Evolutionary conservation across 1,139 yeast species (phyloP).

Genomic region (Pneumocystis canis): DNA sequence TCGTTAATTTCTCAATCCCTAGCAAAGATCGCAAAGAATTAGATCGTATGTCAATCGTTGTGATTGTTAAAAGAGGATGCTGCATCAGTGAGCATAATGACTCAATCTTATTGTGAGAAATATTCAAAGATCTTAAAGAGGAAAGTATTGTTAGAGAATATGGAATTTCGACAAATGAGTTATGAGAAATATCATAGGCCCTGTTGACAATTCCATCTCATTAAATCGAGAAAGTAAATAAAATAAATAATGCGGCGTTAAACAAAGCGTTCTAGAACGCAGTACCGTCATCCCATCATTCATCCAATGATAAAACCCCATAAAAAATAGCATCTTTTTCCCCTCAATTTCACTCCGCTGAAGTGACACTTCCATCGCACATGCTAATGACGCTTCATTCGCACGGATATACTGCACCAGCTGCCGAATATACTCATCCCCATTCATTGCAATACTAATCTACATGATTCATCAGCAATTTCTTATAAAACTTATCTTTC

Average conservation of each 20-base stretch:
- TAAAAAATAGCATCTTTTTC: slow-evolving; percentile 26
- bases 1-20: slow-evolving; percentile 35
- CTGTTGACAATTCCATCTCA: slow-evolving; percentile 41
- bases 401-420: slow-evolving; percentile 27
- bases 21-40: slow-evolving; percentile 34
- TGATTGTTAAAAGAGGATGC: slow-evolving; percentile 28
- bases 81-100: slow-evolving; percentile 16
- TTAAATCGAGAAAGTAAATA: slow-evolving; percentile 46
- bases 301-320: slow-evolving; percentile 30
- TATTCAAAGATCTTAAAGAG: slow-evolving; percentile 40
- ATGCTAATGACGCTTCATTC: slow-evolving; percentile 28
- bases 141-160: slow-evolving; percentile 37
- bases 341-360: slow-evolving; percentile 17
- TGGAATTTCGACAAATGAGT: slow-evolving; percentile 38
- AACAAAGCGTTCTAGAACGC: slow-evolving; percentile 41
- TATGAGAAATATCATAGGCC: slow-evolving; percentile 47
- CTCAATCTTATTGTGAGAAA: slow-evolving; percentile 41
- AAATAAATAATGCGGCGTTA: slow-evolving; percentile 50
- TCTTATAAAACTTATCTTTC: neutral
- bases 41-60: slow-evolving; percentile 42
- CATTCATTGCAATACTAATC: slow-evolving; percentile 14
- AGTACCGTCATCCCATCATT: slow-evolving; percentile 31
- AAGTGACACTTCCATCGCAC: slow-evolving; percentile 23
- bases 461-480: neutral
- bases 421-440: slow-evolving; percentile 29